phyloP scores from a whole-genome alignment of 768 basidiomycete species.

The Rhizopogon rudus region DNA sequence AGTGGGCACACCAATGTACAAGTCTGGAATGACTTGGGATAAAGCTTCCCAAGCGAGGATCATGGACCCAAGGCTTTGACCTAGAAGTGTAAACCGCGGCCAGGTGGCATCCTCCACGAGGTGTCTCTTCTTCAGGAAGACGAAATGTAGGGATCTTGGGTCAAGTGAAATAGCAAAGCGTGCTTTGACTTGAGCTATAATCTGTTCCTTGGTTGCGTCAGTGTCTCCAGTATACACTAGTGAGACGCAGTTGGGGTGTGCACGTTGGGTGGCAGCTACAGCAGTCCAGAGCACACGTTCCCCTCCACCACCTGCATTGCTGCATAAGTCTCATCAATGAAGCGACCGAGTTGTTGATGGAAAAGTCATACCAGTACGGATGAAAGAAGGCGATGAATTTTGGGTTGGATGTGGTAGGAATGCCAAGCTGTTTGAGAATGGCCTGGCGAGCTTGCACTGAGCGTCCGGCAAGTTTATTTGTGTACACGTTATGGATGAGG shows the following conservation, averaged over 20 bases:
- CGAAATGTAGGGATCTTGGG: conserved; percentile 65
- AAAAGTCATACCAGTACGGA: conserved; percentile 78
- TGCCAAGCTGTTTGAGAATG: conserved; percentile 17
- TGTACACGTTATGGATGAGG: conserved; percentile 22
- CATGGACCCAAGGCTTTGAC: conserved; percentile 88
- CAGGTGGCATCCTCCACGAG: conserved; percentile 81
- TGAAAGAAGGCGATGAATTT: conserved; percentile 84
- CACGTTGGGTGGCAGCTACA: conserved; percentile 67
- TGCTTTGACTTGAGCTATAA: conserved; percentile 78
- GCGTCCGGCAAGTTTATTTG: conserved; percentile 14
- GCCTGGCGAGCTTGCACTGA: conserved; percentile 15
- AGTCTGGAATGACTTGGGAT: conserved; percentile 72
- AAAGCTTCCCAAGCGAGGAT: conserved; percentile 82
- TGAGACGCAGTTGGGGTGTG: conserved; percentile 58
- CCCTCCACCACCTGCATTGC: conserved; percentile 96
- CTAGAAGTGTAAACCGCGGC: conserved; percentile 87
- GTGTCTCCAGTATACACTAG: conserved; percentile 90
- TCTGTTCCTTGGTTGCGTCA: conserved; percentile 73
- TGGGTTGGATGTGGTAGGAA: conserved; percentile 1
- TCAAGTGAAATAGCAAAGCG: conserved; percentile 78
- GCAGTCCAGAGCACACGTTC: conserved; percentile 96
- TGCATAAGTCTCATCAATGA: conserved; percentile 34
- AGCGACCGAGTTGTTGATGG: background rate
- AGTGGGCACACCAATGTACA: conserved; percentile 72
- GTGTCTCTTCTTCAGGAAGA: conserved; percentile 67